A percentile compares a stretch with the other conserved stretches of the same genome.
phyloP scores from a whole-genome alignment of 345 rosid species.

The Arabidopsis thaliana region DNA sequence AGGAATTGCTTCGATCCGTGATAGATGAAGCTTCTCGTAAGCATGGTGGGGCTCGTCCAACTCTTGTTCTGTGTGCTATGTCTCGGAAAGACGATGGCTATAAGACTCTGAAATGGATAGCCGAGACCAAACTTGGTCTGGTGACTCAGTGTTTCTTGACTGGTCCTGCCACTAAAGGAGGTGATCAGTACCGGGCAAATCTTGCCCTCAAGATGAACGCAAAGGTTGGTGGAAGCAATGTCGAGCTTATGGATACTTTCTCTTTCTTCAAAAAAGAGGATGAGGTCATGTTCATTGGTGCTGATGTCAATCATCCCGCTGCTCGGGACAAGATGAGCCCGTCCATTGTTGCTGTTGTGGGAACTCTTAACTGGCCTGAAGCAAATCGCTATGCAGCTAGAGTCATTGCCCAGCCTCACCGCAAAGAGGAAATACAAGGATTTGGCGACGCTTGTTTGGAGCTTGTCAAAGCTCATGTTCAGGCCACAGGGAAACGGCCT shows the following conservation, averaged over 20 bases:
- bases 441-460: conserved; percentile 75
- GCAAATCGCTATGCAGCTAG: conserved; percentile 84
- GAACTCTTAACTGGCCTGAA: conserved; percentile 85
- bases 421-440: conserved; percentile 67
- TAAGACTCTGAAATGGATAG: conserved; percentile 81
- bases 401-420: conserved; percentile 64
- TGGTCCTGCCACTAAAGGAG: conserved; percentile 43
- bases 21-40: conserved; percentile 39
- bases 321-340: conserved; percentile 62
- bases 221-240: conserved; percentile 94
- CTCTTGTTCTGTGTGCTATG: conserved; percentile 81
- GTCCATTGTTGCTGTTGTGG: conserved; percentile 87
- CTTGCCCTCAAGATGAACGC: conserved; percentile 90
- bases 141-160: conserved; percentile 89
- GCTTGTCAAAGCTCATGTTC: conserved; percentile 57
- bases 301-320: conserved; percentile 91
- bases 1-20: conserved; percentile 51
- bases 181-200: conserved; percentile 75
- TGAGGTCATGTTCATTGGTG: conserved; percentile 85
- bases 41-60: conserved; percentile 48
- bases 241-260: conserved; percentile 63
- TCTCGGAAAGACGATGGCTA: conserved; percentile 65
- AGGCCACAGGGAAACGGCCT: conserved; percentile 60
- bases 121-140: conserved; percentile 78
- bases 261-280: conserved; percentile 52